Conservation (phyloP, 208 protist genomes). For the Polymyxa betae region DNA sequence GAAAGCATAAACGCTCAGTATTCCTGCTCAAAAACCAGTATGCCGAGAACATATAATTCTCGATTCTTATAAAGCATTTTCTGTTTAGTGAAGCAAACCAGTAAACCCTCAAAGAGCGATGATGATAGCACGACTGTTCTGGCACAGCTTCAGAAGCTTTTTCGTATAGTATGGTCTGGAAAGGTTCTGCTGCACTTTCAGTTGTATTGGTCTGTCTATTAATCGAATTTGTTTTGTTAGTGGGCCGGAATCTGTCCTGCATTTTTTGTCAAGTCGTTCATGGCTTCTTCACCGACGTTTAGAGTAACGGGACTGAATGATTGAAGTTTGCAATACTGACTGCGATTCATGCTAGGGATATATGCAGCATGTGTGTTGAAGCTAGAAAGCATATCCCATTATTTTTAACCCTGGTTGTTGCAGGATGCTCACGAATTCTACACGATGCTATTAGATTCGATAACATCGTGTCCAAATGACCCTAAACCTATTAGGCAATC, state of each 20-base stretch:
- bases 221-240: not conserved
- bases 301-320: not conserved
- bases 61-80: not conserved
- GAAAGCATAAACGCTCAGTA: too few relatives aligned
- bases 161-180: slow-evolving; percentile 21
- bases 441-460: not conserved
- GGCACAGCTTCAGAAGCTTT: not conserved
- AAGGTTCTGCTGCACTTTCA: not conserved
- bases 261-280: slow-evolving; percentile 53
- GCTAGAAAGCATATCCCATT: not conserved
- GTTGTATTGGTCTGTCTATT: not conserved
- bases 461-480: not conserved
- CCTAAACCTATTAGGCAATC: not conserved
- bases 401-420: not conserved
- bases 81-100: not conserved
- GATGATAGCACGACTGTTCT: not conserved
- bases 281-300: not conserved
- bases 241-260: slow-evolving; percentile 27
- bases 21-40: too few relatives aligned
- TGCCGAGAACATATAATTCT: not conserved
- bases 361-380: not conserved
- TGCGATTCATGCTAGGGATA: not conserved
- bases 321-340: not conserved
- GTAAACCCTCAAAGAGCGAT: not conserved
- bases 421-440: slow-evolving; percentile 39